Conservation (phyloP, 352 stramenopile species). For the Globisporangium apiculatum region DNA sequence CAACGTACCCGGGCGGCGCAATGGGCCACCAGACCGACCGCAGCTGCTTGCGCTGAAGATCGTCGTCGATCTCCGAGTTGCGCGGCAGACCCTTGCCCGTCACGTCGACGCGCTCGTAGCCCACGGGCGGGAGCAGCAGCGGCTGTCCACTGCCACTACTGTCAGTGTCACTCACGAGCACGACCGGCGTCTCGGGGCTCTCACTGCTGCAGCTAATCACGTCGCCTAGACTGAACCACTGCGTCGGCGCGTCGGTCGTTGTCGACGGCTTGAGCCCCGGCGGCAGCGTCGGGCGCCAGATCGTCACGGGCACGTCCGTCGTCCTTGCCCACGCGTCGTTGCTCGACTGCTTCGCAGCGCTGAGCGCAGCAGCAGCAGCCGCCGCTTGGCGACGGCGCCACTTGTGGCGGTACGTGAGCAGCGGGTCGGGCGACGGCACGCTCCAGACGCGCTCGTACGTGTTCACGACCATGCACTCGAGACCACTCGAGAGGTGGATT, state of each 20-base stretch:
- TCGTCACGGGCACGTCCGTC: constrained; percentile 42
- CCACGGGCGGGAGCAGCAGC: constrained; percentile 47
- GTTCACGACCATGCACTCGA: constrained; percentile 68
- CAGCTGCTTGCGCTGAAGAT: constrained; percentile 81
- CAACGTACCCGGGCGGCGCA: constrained; percentile 66
- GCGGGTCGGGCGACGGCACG: constrained; percentile 64
- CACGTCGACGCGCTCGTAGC: constrained; percentile 79
- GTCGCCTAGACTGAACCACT: constrained; percentile 72
- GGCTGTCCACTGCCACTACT: constrained; percentile 15
- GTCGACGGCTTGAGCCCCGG: constrained; percentile 23
- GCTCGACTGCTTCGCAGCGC: not conserved
- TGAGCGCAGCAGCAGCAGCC: not conserved
- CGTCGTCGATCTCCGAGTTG: constrained; percentile 63
- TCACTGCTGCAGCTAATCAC: constrained; percentile 60
- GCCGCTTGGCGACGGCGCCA: constrained; percentile 52
- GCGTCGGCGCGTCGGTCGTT: constrained; percentile 6
- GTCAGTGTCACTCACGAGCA: constrained; percentile 51
- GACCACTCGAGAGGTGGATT: constrained; percentile 52
- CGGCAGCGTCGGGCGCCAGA: constrained; percentile 64
- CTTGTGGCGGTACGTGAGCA: constrained; percentile 76
- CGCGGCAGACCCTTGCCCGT: constrained; percentile 72
- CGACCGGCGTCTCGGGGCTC: constrained; percentile 37
- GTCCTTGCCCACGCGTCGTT: constrained; percentile 32
- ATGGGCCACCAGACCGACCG: constrained; percentile 82
- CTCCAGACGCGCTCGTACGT: constrained; percentile 81